Percentiles rank a stretch among this genome's conserved stretches.
Conservation (phyloP, 345 rosid species). For the Eucalyptus regnans region DNA sequence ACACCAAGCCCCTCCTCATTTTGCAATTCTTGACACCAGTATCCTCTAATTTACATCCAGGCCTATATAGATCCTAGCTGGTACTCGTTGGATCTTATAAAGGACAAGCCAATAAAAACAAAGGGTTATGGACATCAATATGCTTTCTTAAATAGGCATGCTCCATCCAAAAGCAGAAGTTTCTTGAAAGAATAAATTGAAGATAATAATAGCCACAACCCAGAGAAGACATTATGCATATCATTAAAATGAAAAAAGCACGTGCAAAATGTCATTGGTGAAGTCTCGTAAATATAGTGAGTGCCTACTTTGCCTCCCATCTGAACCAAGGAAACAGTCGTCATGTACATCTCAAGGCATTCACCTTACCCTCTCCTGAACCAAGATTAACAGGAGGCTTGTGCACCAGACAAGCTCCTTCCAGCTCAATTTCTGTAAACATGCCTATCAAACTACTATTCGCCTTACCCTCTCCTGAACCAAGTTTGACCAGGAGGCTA, state of each 20-base stretch:
- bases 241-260: neutral
- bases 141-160: neutral
- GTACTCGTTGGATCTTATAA: neutral
- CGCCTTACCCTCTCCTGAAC: neutral
- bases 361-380: neutral
- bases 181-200: neutral
- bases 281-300: neutral
- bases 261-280: neutral
- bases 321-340: neutral
- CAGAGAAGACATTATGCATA: neutral
- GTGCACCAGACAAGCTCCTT: neutral
- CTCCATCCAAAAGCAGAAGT: neutral
- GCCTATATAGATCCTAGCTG: neutral
- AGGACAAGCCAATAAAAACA: neutral
- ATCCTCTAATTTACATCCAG: neutral
- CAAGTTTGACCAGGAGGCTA: neutral
- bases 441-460: neutral
- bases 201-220: neutral
- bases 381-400: neutral
- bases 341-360: neutral
- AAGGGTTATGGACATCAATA: neutral
- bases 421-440: neutral
- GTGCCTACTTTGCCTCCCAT: neutral
- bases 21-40: neutral
- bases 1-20: neutral